A percentile compares a stretch with the other conserved stretches of the same genome.
Evolutionary conservation across 2,329 filamentous ascomycete genomes (phyloP).

Genomic region (Didymella keratinophila): DNA sequence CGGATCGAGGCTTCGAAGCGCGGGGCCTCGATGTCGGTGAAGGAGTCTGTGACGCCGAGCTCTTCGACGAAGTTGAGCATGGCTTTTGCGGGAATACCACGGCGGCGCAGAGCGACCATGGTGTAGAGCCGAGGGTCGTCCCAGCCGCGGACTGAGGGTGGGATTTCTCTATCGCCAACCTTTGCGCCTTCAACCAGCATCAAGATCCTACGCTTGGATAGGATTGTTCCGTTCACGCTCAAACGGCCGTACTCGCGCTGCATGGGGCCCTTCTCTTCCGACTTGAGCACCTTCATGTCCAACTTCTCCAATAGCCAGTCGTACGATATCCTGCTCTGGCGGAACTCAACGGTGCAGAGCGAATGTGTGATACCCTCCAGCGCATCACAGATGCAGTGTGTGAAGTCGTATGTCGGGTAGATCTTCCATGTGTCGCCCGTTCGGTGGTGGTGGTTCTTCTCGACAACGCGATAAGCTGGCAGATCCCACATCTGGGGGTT

Average conservation of each 20-base stretch:
- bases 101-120: slow-evolving; percentile 80
- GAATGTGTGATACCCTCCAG: slow-evolving; percentile 93
- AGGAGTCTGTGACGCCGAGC: slow-evolving; percentile 85
- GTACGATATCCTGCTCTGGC: slow-evolving; percentile 83
- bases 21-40: slow-evolving; percentile 78
- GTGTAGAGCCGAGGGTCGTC: slow-evolving; percentile 92
- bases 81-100: slow-evolving; percentile 86
- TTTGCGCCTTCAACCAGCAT: slow-evolving; percentile 75
- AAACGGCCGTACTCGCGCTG: slow-evolving; percentile 83
- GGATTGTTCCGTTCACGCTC: slow-evolving; percentile 82
- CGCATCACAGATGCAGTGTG: slow-evolving; percentile 89
- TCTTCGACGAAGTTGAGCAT: slow-evolving; percentile 91
- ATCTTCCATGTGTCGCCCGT: slow-evolving; percentile 88
- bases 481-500: slow-evolving; percentile 98
- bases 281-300: slow-evolving; percentile 75
- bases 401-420: slow-evolving; percentile 94
- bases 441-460: slow-evolving; percentile 75
- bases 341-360: slow-evolving; percentile 92
- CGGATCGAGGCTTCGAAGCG: slow-evolving; percentile 88
- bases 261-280: slow-evolving; percentile 71
- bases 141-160: slow-evolving; percentile 78
- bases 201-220: slow-evolving; percentile 85
- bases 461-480: slow-evolving; percentile 84
- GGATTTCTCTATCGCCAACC: slow-evolving; percentile 49
- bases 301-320: slow-evolving; percentile 87